Evolutionary conservation across 2,329 filamentous ascomycete genomes (phyloP), one percentile per base, ranked within the genome.

Genomic region (Sporothrix phasma): DNA sequence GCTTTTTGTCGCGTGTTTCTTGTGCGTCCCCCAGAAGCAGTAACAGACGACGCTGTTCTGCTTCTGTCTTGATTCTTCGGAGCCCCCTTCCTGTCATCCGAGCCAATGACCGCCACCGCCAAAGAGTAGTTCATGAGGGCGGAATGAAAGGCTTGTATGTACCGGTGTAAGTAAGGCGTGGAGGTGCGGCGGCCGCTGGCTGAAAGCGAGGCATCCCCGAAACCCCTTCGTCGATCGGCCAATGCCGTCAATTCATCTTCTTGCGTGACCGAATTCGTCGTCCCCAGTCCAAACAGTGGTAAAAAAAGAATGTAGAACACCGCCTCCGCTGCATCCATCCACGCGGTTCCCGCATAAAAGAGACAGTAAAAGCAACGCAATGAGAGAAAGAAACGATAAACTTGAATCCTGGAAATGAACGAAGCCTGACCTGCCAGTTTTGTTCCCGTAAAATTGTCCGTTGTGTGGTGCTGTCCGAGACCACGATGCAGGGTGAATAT

Each of bases 401-500:
- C 41, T 61, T 61, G 51, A 61, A 31, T 45, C 59, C 45, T 49
- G 45, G 58, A 51, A 61, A 34, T 43, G 53, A 24, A 51, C n/a
- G 51, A 62, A 62, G 34, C 60, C 60, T 43, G 13, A n/a, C 60
- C 60, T 62, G 46, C 60, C 60, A 53, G 53, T 51, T 29, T 61
- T 61, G 47, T 45, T 62, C 60, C 60, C 34, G 11, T 53, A 53
- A 53, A 39, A 62, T 62, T 62, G 60, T 53, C 60, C 60, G 46
- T 62, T 62, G 60, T 34, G 60, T 62, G 60, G 60, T 62, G 47
- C 60, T 62, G 46, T 31, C 60, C 60, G 60, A 62, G 46, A 62
- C 60, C 60, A 62, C 60, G 19, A 62, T 62, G 60, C 60, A 62
- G 39, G 29, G 56, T 31, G 46, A 34, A n/a, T n/a, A n/a, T n/a